These are phyloP conservation scores for Mariannaea elegans DNA, from an alignment of 2,329 filamentous ascomycete species.

Conservation along the genomic window DNA sequence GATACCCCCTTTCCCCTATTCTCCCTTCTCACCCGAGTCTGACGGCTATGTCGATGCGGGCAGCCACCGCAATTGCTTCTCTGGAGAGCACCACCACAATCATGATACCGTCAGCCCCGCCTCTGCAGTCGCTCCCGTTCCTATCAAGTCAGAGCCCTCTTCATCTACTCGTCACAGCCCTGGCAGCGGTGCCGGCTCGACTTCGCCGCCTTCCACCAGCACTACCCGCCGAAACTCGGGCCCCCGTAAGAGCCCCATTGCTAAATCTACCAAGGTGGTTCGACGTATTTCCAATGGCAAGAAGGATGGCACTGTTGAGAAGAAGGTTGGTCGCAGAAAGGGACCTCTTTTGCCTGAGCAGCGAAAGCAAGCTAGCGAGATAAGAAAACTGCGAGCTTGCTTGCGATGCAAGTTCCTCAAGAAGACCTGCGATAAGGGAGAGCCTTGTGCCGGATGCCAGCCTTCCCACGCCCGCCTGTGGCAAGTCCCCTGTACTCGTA, in stretches of 20 bases:
- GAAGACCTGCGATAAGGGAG: constrained; percentile 98
- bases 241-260: constrained; percentile 78
- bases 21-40: constrained; percentile 84
- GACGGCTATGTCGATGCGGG: constrained; percentile 74
- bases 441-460: constrained; percentile 94
- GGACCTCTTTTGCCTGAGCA: constrained; percentile 93
- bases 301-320: constrained; percentile 82
- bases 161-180: constrained; percentile 68
- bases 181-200: constrained; percentile 66
- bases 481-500: constrained; percentile 97
- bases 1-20: constrained; percentile 73
- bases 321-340: constrained; percentile 90
- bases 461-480: constrained; percentile 94
- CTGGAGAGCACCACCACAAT: constrained; percentile 60
- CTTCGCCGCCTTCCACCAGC: constrained; percentile 69
- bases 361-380: constrained; percentile 95
- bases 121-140: constrained; percentile 72
- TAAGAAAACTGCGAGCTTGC: constrained; percentile 92
- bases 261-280: constrained; percentile 85
- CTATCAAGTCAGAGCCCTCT: constrained; percentile 66
- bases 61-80: constrained; percentile 69
- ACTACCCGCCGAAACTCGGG: constrained; percentile 71
- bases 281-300: constrained; percentile 81
- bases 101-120: constrained; percentile 72
- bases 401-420: constrained; percentile 98